Percentiles rank a stretch among this genome's conserved stretches.
phyloP scores from a whole-genome alignment of 495 filamentous ascomycete species.

The Mytilinidion resinicola region DNA sequence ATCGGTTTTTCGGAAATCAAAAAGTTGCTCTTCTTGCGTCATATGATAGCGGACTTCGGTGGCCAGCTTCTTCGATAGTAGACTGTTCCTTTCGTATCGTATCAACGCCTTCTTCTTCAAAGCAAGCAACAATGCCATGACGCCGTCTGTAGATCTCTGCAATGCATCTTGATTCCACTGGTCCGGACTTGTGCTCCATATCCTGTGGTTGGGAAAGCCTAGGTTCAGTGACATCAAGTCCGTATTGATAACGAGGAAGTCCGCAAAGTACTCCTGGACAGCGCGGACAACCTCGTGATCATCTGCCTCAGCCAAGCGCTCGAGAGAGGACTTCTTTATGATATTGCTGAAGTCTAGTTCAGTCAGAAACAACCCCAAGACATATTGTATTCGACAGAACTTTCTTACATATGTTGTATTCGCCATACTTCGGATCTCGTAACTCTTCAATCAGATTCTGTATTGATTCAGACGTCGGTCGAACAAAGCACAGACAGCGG shows the following conservation, averaged over 20 bases:
- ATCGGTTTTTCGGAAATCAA: conserved; percentile 93
- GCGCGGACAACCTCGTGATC: conserved; percentile 91
- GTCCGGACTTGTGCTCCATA: conserved; percentile 73
- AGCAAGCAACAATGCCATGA: conserved; percentile 74
- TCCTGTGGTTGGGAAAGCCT: conserved; percentile 62
- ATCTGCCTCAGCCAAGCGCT: conserved; percentile 93
- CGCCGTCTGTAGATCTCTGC: conserved; percentile 74
- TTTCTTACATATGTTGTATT: conserved; percentile 75
- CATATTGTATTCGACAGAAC: not conserved
- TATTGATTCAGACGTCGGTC: conserved; percentile 84
- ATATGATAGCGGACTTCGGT: conserved; percentile 87
- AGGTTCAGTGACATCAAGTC: conserved; percentile 83
- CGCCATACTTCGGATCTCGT: conserved; percentile 92
- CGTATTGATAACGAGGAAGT: conserved; percentile 90
- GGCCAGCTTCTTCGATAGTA: conserved; percentile 85
- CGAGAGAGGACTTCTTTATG: conserved; percentile 90
- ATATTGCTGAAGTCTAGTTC: conserved; percentile 81
- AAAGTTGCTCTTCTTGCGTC: conserved; percentile 92
- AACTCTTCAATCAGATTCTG: conserved; percentile 93
- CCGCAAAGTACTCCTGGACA: conserved; percentile 92
- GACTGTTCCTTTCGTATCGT: conserved; percentile 86
- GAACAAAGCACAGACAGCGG: conserved; percentile 85
- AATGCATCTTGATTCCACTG: conserved; percentile 84
- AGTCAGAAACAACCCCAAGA: conserved; percentile 7
- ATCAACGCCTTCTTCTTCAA: conserved; percentile 96